Evolutionary conservation across 2,329 filamentous ascomycete species (phyloP).

Genomic region (Aspergillus arachidicola): DNA sequence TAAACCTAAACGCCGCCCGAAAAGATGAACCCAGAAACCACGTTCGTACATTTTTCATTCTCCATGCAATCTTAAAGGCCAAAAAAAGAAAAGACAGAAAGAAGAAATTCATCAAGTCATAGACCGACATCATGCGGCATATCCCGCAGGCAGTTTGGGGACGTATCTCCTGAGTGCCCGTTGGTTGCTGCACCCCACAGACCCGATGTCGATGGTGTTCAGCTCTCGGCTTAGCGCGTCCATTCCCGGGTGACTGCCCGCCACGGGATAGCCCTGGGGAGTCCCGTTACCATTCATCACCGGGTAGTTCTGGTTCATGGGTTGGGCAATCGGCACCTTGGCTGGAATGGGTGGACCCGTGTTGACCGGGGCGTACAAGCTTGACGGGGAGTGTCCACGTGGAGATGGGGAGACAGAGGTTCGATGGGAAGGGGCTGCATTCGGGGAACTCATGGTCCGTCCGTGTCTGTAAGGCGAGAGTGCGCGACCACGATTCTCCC

Average conservation of each 20-base stretch:
- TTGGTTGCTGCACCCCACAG: conserved; percentile 32
- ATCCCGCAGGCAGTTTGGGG: conserved; percentile 32
- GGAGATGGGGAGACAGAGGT: conserved; percentile 35
- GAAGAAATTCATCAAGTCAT: not conserved
- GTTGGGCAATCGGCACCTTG: conserved; percentile 44
- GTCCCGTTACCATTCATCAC: conserved; percentile 27
- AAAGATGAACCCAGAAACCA: conserved; percentile 10
- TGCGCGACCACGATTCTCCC: conserved; percentile 24
- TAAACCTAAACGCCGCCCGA: conserved; percentile 5
- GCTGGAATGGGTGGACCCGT: conserved; percentile 45
- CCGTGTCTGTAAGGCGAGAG: conserved; percentile 23
- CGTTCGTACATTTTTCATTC: conserved; percentile 14
- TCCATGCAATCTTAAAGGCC: not conserved
- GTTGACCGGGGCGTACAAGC: conserved; percentile 33
- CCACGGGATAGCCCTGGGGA: conserved; percentile 30
- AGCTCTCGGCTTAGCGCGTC: conserved; percentile 62
- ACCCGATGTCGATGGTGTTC: conserved; percentile 53
- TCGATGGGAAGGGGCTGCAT: conserved; percentile 25
- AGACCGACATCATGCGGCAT: conserved; percentile 26
- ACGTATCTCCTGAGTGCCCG: conserved; percentile 36
- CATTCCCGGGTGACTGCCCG: conserved; percentile 35
- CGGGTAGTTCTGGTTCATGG: conserved; percentile 31
- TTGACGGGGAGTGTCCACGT: conserved; percentile 27
- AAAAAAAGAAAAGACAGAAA: not conserved
- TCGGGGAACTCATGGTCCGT: conserved; percentile 28